These are phyloP conservation scores for Dalbergia cochinchinensis DNA, from an alignment of 306 rosid species.

Conservation along the genomic window DNA sequence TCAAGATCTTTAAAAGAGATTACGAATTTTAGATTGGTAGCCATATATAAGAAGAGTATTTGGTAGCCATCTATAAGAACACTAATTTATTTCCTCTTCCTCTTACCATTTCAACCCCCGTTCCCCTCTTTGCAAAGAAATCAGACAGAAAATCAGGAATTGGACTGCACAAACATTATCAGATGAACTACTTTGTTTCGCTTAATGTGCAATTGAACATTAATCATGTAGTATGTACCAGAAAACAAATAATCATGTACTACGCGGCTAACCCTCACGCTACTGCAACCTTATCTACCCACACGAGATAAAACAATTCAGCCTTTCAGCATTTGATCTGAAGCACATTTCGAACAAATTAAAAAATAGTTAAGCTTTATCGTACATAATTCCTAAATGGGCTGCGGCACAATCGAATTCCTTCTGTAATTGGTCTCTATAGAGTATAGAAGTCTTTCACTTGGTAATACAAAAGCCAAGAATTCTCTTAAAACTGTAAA, in stretches of 20 bases:
- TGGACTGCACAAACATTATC: neutral
- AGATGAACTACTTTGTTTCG: neutral
- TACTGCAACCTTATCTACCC: neutral
- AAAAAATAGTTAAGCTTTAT: neutral
- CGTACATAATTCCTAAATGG: conserved; percentile 1
- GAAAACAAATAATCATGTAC: too few relatives aligned
- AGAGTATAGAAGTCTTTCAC: conserved; percentile 39
- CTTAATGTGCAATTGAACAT: too few relatives aligned
- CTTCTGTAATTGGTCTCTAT: conserved; percentile 38
- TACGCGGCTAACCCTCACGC: too few relatives aligned
- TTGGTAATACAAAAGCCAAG: conserved; percentile 40
- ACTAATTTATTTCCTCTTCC: too few relatives aligned
- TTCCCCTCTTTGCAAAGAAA: too few relatives aligned
- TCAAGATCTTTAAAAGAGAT: too few relatives aligned
- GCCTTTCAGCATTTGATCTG: neutral
- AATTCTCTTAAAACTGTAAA: conserved; percentile 37
- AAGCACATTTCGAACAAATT: neutral
- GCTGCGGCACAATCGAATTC: conserved; percentile 29
- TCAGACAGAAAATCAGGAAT: neutral
- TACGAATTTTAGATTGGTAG: too few relatives aligned
- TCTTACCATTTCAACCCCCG: too few relatives aligned
- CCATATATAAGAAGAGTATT: too few relatives aligned
- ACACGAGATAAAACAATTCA: neutral
- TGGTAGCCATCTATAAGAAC: too few relatives aligned
- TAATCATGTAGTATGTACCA: too few relatives aligned